Conservation (phyloP, 164 flowering plant genomes). For the Aristolochia contorta region DNA sequence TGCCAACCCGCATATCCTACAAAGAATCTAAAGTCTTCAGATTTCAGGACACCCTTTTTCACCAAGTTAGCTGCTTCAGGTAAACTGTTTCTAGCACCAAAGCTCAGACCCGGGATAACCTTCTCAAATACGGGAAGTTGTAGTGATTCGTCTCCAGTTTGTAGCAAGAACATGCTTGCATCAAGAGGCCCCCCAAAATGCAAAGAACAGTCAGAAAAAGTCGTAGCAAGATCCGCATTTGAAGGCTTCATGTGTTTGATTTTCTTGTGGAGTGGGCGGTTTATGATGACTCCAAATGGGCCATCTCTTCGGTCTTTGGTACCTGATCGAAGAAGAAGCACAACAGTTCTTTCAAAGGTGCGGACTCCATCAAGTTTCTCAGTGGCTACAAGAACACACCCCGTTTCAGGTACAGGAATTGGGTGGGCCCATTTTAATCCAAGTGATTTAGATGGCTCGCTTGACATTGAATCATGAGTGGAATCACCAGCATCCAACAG, state of each 20-base stretch:
- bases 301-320: constrained; percentile 70
- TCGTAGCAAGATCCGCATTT: constrained; percentile 55
- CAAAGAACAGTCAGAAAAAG: constrained; percentile 72
- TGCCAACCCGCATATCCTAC: constrained; percentile 96
- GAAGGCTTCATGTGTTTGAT: constrained; percentile 77
- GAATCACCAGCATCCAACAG: constrained; percentile 23
- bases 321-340: constrained; percentile 78
- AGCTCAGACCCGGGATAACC: constrained; percentile 77
- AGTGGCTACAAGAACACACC: constrained; percentile 88
- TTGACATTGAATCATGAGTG: constrained; percentile 21
- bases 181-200: constrained; percentile 92
- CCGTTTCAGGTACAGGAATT: constrained; percentile 73
- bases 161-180: constrained; percentile 73
- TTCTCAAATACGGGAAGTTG: constrained; percentile 55
- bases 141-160: constrained; percentile 26
- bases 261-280: constrained; percentile 76
- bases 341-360: constrained; percentile 61
- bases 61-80: constrained; percentile 65
- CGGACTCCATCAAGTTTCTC: constrained; percentile 84
- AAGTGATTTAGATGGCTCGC: constrained; percentile 35
- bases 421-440: constrained; percentile 95
- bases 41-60: constrained; percentile 56
- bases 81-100: constrained; percentile 66
- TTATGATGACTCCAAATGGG: constrained; percentile 80
- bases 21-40: constrained; percentile 83